phyloP scores from a whole-genome alignment of 192 early-diverging fungal genomes.

The Entomortierella chlamydospora region DNA sequence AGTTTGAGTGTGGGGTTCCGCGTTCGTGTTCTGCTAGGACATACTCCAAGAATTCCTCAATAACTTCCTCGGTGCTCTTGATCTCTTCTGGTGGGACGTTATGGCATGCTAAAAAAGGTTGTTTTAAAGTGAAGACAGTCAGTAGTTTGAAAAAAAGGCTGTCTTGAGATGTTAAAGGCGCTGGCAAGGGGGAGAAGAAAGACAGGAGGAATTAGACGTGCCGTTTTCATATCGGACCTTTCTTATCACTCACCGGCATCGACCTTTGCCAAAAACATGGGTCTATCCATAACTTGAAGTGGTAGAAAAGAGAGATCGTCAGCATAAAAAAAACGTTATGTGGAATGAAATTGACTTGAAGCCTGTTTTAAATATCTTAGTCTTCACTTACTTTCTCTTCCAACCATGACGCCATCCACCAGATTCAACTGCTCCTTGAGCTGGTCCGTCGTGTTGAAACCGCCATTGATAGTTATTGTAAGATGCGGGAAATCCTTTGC shows the following conservation, averaged over 20 bases:
- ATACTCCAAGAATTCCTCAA: slow-evolving; percentile 53
- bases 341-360: too few species aligned
- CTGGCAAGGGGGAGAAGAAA: too few species aligned
- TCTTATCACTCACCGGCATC: slow-evolving; percentile 56
- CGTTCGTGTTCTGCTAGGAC: slow-evolving; percentile 39
- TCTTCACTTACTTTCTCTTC: slow-evolving; percentile 69
- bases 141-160: too few species aligned
- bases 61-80: slow-evolving; percentile 42
- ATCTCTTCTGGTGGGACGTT: slow-evolving; percentile 22
- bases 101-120: slow-evolving; percentile 26
- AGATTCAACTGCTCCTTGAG: slow-evolving; percentile 59
- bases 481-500: slow-evolving; percentile 65
- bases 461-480: slow-evolving; percentile 74
- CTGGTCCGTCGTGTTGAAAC: slow-evolving; percentile 63
- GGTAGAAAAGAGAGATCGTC: neutral
- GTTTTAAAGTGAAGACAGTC: neutral
- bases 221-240: too few species aligned
- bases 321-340: too few species aligned
- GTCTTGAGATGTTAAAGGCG: too few species aligned
- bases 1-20: slow-evolving; percentile 47
- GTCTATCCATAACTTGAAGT: slow-evolving; percentile 67
- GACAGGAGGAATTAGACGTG: too few species aligned
- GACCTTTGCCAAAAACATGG: slow-evolving; percentile 71
- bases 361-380: too few species aligned
- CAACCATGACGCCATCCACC: slow-evolving; percentile 79